Base-by-base conservation (phyloP, 805 yeast genomes). In the Suhomyces xylopsoci region DNA sequence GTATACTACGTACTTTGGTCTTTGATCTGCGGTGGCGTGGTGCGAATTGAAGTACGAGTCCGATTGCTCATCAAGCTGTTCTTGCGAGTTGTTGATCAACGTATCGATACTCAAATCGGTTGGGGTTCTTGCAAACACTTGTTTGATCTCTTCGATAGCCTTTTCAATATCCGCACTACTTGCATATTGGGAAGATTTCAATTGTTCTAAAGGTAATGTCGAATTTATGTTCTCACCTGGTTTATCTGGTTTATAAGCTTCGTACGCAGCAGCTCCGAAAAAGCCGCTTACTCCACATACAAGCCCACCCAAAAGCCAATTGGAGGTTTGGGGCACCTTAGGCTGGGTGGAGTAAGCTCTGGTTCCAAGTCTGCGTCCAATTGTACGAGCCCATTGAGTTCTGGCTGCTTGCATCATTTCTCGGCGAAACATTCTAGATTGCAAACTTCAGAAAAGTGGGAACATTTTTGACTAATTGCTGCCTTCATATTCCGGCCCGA, bases 1-100 rank as follows among this genome's bases (percentile, higher is more conserved):
- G 60, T 79, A 88, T 2, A 82, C 78, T 3, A 88, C 76, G 22
- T 82, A 73, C 47, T 55, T 52, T 7, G 75, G 70, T 36, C 60
- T 58, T 49, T 71, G 67, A 25, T 61, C 56, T 0, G 62, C 55
- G 17, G 61, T 56, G 2, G 74, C 68, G 43, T 70, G 70, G 48
- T 68, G 71, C 3, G 74, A 62, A 51, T 69, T 70, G 62, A 70
- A 70, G 48, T 65, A 69, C 20, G 69, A 67, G 45, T 70, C 74
- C 17, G 71, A 55, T 43, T 70, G 74, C 9, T 63, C 54, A 8
- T 56, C 60, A 12, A 62, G 51, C 22, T 61, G 68, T 28, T 63
- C 70, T 19, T 61, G 57, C 28, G 62, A 42, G 47, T 58, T 61
- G 49, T 59, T 62, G 28, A 69, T 59, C 10, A 63, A 56, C 12